These are phyloP conservation scores for Talaromyces sp. DNA, from an alignment of 2,329 filamentous ascomycete genomes.

Conservation along the genomic window DNA sequence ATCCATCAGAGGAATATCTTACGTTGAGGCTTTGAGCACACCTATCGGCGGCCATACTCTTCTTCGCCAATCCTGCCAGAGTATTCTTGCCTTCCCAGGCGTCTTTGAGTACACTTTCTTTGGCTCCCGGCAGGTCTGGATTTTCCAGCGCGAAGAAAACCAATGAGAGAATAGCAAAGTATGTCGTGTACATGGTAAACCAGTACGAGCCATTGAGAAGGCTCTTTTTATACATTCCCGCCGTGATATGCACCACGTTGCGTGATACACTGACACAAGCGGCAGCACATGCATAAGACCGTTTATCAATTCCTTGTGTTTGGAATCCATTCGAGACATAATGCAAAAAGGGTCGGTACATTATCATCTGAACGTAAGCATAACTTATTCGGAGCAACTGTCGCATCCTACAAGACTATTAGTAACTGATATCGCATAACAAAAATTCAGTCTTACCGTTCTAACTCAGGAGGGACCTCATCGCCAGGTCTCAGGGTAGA, in stretches of 20 bases:
- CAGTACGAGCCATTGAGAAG: constrained; percentile 60
- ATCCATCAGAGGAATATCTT: constrained; percentile 29
- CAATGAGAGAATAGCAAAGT: constrained; percentile 61
- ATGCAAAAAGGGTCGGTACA: constrained; percentile 62
- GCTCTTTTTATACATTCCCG: constrained; percentile 58
- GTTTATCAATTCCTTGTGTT: constrained; percentile 51
- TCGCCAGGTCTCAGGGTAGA: constrained; percentile 72
- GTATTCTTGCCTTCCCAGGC: constrained; percentile 80
- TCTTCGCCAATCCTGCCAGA: constrained; percentile 70
- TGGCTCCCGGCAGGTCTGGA: constrained; percentile 54
- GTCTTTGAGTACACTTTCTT: constrained; percentile 74
- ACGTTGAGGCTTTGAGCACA: constrained; percentile 75
- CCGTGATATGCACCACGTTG: constrained; percentile 62
- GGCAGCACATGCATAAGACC: constrained; percentile 61
- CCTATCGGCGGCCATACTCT: constrained; percentile 82
- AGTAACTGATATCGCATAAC: not conserved
- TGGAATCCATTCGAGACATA: constrained; percentile 53
- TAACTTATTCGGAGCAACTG: constrained; percentile 60
- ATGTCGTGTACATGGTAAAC: constrained; percentile 66
- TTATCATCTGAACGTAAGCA: constrained; percentile 59
- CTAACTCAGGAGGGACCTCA: constrained; percentile 67
- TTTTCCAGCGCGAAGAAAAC: constrained; percentile 63
- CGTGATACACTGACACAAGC: constrained; percentile 62
- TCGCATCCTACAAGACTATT: constrained; percentile 42
- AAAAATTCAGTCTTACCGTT: constrained; percentile 56